Base-by-base conservation (phyloP, 179 eudicot genomes). In the Beta lomatogona region DNA sequence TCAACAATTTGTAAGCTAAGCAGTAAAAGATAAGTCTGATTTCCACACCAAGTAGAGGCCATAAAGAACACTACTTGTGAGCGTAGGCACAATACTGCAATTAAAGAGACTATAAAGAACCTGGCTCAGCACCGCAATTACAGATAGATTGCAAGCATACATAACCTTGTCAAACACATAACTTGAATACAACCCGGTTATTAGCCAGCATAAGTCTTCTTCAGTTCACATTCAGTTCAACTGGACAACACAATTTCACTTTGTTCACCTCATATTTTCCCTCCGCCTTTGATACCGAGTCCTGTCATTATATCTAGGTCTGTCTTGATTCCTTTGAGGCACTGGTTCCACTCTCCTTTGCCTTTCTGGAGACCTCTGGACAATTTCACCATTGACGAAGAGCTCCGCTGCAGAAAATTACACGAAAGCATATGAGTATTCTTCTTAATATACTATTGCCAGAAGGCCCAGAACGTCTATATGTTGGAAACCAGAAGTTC, bases 261-360 rank as follows among this genome's bases (percentile, higher is more conserved):
- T 16, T 12, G 44, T 71, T 89, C 85, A 88, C 89, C 91, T 83
- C 88, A 82, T 86, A 80, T 88, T 94, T 66, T 94, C 91, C 76
- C 94, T 88, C 31, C 97, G 86, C 88, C 95, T 94, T 22, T 85
- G 91, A 72, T 92, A 95, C 21, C 99, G 90, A 45, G 98, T 92
- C 73, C 94, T 84, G 66, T 95, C 97, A 78, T 94, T 94, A 88
- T 92, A 94, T 85, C 99, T 89, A 31, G 98, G 98, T 82, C 99
- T 89, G 86, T 95, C 99, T 77, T 89, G 91, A 54, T 88, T 92
- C 85, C 97, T 91, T 78, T 90, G 92, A 44, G 98, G 94, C 50
- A 92, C 96, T 9, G 99, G 99, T 84, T 94, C 94, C 71, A 95
- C 97, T 86, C 99, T 94, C 90, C 91, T 91, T 78, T 95, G 97